These are phyloP conservation scores for Nakaseomyces delphensis DNA, from an alignment of 1,139 yeast genomes.

Conservation along the genomic window DNA sequence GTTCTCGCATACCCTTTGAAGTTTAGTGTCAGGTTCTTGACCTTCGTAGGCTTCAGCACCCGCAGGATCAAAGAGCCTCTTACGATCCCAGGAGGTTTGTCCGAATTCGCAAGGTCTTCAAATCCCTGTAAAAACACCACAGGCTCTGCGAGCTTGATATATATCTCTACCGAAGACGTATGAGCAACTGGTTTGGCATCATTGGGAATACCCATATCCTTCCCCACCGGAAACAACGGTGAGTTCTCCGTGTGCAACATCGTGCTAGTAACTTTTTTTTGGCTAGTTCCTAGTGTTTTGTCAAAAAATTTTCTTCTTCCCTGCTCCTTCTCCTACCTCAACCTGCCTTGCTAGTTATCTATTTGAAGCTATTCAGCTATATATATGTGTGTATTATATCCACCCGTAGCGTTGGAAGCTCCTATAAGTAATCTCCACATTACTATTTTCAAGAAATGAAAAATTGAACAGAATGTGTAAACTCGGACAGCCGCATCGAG, in stretches of 20 bases:
- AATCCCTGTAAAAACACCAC: constrained; percentile 77
- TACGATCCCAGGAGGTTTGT: constrained; percentile 71
- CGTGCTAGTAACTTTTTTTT: too few relatives aligned
- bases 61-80: constrained; percentile 74
- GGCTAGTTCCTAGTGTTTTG: too few relatives aligned
- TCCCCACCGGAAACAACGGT: constrained; percentile 34
- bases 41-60: constrained; percentile 63
- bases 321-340: too few relatives aligned
- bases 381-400: too few relatives aligned
- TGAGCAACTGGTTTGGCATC: constrained; percentile 32
- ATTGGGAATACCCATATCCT: constrained; percentile 29
- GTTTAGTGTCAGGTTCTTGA: constrained; percentile 56
- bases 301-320: too few relatives aligned
- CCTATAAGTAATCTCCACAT: too few relatives aligned
- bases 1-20: constrained; percentile 73
- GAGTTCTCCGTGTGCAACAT: constrained; percentile 13
- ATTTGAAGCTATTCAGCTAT: too few relatives aligned
- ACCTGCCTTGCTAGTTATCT: too few relatives aligned
- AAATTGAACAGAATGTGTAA: too few relatives aligned
- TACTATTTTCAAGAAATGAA: too few relatives aligned
- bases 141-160: constrained; percentile 57
- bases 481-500: too few relatives aligned
- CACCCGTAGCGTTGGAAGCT: too few relatives aligned
- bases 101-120: constrained; percentile 49
- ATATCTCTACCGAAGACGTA: constrained; percentile 32